Conservation (phyloP, 2,329 filamentous ascomycete genomes). For the Teratosphaeria epicoccoides region DNA sequence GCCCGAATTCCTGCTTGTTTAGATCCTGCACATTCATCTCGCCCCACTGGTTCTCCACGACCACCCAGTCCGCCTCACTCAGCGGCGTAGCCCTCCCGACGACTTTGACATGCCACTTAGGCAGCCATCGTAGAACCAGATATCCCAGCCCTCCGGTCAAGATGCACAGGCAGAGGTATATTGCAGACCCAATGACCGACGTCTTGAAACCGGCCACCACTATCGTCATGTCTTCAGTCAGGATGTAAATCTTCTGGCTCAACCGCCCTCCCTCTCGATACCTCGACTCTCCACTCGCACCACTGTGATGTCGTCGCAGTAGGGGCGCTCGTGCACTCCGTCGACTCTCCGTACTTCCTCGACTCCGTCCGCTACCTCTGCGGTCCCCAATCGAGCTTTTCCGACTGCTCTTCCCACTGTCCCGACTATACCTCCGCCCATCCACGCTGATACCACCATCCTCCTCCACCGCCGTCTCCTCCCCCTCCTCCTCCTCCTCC, state of each 20-base stretch:
- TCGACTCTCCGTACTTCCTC: slow-evolving; percentile 42
- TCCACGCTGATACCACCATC: background rate
- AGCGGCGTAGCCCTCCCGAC: slow-evolving; percentile 60
- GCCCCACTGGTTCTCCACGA: slow-evolving; percentile 95
- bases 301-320: slow-evolving; percentile 62
- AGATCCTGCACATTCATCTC: slow-evolving; percentile 74
- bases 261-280: slow-evolving; percentile 50
- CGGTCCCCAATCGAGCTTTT: slow-evolving; percentile 12
- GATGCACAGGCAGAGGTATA: slow-evolving; percentile 62
- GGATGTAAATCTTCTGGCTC: slow-evolving; percentile 87
- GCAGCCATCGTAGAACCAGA: slow-evolving; percentile 80
- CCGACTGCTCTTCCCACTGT: slow-evolving; percentile 53
- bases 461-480: background rate
- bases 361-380: slow-evolving; percentile 45
- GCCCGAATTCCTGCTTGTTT: slow-evolving; percentile 46
- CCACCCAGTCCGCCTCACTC: slow-evolving; percentile 75
- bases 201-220: slow-evolving; percentile 87
- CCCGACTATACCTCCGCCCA: slow-evolving; percentile 9
- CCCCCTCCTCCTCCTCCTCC: slow-evolving; percentile 7
- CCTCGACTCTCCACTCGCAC: slow-evolving; percentile 55
- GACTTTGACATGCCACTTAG: slow-evolving; percentile 70
- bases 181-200: slow-evolving; percentile 53
- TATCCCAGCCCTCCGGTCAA: slow-evolving; percentile 68
- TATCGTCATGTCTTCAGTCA: slow-evolving; percentile 87
- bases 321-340: slow-evolving; percentile 35